Conservation (phyloP, 108 stramenopile species). For the Cafeteria roenbergensis region DNA sequence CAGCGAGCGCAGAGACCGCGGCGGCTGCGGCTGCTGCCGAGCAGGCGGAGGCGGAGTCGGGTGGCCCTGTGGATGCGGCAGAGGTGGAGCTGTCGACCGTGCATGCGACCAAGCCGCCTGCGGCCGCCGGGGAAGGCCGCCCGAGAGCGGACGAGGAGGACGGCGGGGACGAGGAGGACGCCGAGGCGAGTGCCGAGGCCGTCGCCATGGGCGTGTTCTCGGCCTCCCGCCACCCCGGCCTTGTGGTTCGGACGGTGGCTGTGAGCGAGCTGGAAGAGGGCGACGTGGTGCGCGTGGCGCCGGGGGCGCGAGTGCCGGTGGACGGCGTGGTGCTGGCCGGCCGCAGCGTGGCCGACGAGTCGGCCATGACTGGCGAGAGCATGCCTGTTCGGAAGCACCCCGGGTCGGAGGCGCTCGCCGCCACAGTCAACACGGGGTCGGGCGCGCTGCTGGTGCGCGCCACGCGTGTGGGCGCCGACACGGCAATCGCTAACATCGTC, state of each 20-base stretch:
- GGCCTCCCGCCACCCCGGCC: slow-evolving; percentile 3
- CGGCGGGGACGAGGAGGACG: no score
- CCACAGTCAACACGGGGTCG: slow-evolving; percentile 67
- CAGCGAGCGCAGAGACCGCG: no score
- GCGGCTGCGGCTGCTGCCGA: no score
- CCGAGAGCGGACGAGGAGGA: no score
- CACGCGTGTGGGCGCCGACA: slow-evolving; percentile 56
- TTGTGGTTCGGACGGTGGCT: slow-evolving; percentile 11
- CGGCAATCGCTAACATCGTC: slow-evolving; percentile 48
- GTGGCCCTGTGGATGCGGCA: no score
- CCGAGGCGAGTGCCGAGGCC: not conserved
- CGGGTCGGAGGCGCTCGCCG: slow-evolving; percentile 56
- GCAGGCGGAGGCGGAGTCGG: no score
- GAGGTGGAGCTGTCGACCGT: no score
- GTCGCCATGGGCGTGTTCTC: not conserved
- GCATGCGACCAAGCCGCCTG: no score
- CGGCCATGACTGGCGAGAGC: slow-evolving; percentile 74
- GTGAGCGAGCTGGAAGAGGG: slow-evolving; percentile 63
- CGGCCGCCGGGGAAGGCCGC: no score
- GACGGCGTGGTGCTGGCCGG: slow-evolving; percentile 78
- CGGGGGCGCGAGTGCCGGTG: slow-evolving; percentile 78
- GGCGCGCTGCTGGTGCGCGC: slow-evolving; percentile 52
- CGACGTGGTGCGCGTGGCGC: slow-evolving; percentile 59
- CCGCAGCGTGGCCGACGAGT: slow-evolving; percentile 67
- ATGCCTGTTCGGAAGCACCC: slow-evolving; percentile 52